These are phyloP conservation scores for Melaleuca quinquenervia DNA, from an alignment of 345 rosid genomes.

Conservation along the genomic window DNA sequence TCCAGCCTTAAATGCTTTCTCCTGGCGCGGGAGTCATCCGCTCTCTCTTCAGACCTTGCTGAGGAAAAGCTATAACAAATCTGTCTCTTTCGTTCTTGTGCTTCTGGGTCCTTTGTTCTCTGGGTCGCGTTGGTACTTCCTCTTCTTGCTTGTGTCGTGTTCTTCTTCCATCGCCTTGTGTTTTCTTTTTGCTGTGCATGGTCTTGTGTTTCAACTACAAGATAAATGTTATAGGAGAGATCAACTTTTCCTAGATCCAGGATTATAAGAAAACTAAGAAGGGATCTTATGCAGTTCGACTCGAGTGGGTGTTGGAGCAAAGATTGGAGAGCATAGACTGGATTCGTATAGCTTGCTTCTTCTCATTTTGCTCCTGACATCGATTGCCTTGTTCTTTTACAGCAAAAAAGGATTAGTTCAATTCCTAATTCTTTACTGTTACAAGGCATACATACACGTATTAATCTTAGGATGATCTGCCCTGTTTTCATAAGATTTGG, in stretches of 20 bases:
- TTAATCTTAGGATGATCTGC: neutral
- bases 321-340: constrained; percentile 50
- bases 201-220: neutral
- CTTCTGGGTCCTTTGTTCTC: neutral
- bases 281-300: neutral
- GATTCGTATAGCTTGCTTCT: constrained; percentile 36
- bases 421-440: constrained; percentile 13
- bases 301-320: constrained; percentile 22
- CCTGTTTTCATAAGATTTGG: neutral
- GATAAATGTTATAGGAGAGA: neutral
- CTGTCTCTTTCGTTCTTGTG: neutral
- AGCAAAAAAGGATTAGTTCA: constrained; percentile 11
- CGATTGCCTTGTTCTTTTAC: constrained; percentile 13
- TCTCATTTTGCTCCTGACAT: constrained; percentile 61
- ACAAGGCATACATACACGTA: constrained; percentile 12
- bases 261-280: neutral
- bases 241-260: neutral
- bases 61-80: neutral
- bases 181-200: neutral
- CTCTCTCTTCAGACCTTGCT: neutral
- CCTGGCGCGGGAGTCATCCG: neutral
- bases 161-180: neutral
- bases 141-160: neutral
- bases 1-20: neutral
- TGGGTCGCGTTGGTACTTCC: neutral